A percentile compares a stretch with the other conserved stretches of the same genome.
phyloP scores from a whole-genome alignment of 2,329 filamentous ascomycete genomes.

The Nothophaeocryptopus gaeumannii region DNA sequence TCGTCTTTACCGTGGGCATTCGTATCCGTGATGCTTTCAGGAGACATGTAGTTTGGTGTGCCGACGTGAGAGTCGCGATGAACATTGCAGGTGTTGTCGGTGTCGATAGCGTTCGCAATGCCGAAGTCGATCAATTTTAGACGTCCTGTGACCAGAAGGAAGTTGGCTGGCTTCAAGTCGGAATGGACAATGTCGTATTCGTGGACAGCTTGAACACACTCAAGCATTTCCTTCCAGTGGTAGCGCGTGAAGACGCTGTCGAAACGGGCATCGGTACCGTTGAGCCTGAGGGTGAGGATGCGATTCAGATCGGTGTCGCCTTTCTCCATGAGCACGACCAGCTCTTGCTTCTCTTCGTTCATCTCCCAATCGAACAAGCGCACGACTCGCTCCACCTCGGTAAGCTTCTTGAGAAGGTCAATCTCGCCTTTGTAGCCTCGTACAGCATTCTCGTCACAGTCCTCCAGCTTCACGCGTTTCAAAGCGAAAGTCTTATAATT shows the following conservation, averaged over 20 bases:
- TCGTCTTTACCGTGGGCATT: slow-evolving; percentile 56
- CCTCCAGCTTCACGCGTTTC: slow-evolving; percentile 87
- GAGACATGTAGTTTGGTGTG: slow-evolving; percentile 98
- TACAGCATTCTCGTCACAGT: slow-evolving; percentile 79
- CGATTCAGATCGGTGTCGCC: slow-evolving; percentile 91
- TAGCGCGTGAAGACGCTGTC: slow-evolving; percentile 91
- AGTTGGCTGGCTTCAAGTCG: slow-evolving; percentile 95
- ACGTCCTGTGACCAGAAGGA: slow-evolving; percentile 83
- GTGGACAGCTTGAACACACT: slow-evolving; percentile 88
- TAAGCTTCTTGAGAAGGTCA: slow-evolving; percentile 77
- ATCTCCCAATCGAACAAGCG: slow-evolving; percentile 88
- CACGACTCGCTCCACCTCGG: slow-evolving; percentile 84
- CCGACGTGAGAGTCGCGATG: slow-evolving; percentile 94
- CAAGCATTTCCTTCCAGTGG: slow-evolving; percentile 99
- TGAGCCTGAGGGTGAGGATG: slow-evolving; percentile 70
- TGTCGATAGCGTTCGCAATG: slow-evolving; percentile 95
- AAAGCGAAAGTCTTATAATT: slow-evolving; percentile 94
- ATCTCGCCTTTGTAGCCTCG: slow-evolving; percentile 93
- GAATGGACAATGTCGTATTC: slow-evolving; percentile 91
- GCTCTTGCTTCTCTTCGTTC: slow-evolving; percentile 79
- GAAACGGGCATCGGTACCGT: slow-evolving; percentile 67
- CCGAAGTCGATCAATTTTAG: slow-evolving; percentile 98
- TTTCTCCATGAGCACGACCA: slow-evolving; percentile 94
- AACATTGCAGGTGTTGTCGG: slow-evolving; percentile 93
- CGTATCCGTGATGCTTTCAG: slow-evolving; percentile 85